phyloP scores from a whole-genome alignment of 2,329 filamentous ascomycete genomes.

The Colletotrichum falcatum region DNA sequence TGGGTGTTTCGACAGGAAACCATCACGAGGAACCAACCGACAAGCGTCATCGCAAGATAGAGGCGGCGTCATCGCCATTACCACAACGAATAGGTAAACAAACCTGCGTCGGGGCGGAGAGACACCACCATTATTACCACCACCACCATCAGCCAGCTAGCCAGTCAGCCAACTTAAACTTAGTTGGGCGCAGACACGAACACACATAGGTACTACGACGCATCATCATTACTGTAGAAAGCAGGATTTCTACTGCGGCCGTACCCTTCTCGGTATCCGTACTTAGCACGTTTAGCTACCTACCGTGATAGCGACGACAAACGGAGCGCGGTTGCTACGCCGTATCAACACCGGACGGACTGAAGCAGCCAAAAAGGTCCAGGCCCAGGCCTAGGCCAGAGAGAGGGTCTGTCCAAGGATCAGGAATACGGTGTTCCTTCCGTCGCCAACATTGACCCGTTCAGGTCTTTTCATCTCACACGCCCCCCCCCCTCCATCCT shows the following conservation, averaged over 20 bases:
- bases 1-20: conserved; percentile 24
- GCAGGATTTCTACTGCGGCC: conserved; percentile 27
- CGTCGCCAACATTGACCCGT: conserved; percentile 19
- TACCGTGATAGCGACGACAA: not conserved
- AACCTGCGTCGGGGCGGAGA: conserved; percentile 9
- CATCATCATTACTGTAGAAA: conserved; percentile 25
- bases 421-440: conserved; percentile 31
- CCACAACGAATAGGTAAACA: not conserved
- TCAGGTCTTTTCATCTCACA: not conserved
- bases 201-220: not conserved
- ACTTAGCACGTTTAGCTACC: too few relatives aligned
- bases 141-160: not conserved
- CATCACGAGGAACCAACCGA: not conserved
- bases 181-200: not conserved
- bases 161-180: not conserved
- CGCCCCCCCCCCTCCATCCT: not conserved
- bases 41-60: conserved; percentile 29
- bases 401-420: conserved; percentile 3
- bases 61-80: conserved; percentile 10
- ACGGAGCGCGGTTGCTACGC: not conserved
- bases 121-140: not conserved
- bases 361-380: conserved; percentile 7
- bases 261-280: not conserved
- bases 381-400: conserved; percentile 6
- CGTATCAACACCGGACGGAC: not conserved